Evolutionary conservation across 257 asterid genomes (phyloP).

Genomic region (Solanum pinnatisectum): DNA sequence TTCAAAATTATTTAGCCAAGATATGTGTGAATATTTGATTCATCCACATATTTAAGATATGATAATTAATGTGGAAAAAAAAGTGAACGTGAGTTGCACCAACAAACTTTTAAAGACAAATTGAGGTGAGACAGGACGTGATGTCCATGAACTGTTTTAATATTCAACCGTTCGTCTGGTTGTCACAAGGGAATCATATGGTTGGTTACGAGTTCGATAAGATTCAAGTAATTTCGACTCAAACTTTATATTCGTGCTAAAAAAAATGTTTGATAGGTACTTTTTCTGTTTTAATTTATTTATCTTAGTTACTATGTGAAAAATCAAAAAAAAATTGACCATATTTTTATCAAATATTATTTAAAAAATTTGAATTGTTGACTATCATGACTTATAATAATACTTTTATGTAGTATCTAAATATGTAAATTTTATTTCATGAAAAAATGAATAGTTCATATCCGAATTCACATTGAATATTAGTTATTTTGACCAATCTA

Average conservation of each 20-base stretch:
- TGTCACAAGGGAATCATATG: neutral
- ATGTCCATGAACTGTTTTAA: constrained; percentile 8
- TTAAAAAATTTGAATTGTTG: neutral
- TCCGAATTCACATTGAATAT: neutral
- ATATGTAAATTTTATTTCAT: neutral
- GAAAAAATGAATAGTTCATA: neutral
- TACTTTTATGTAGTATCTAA: neutral
- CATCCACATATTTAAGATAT: neutral
- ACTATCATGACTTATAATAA: neutral
- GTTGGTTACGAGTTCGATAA: neutral
- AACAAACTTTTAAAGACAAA: neutral
- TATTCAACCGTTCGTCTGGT: constrained; percentile 2
- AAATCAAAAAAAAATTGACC: neutral
- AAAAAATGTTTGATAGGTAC: neutral
- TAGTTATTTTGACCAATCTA: neutral
- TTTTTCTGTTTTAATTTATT: neutral
- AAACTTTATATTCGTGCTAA: neutral
- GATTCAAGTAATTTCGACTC: neutral
- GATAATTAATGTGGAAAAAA: neutral
- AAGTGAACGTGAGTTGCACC: constrained; percentile 15
- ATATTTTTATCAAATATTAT: too few species aligned
- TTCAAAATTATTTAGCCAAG: neutral
- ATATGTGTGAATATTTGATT: neutral
- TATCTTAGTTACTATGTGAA: neutral
- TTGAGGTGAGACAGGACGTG: constrained; percentile 17